Evolutionary conservation across 768 basidiomycete species (phyloP).

Genomic region (Mycena galericulata): DNA sequence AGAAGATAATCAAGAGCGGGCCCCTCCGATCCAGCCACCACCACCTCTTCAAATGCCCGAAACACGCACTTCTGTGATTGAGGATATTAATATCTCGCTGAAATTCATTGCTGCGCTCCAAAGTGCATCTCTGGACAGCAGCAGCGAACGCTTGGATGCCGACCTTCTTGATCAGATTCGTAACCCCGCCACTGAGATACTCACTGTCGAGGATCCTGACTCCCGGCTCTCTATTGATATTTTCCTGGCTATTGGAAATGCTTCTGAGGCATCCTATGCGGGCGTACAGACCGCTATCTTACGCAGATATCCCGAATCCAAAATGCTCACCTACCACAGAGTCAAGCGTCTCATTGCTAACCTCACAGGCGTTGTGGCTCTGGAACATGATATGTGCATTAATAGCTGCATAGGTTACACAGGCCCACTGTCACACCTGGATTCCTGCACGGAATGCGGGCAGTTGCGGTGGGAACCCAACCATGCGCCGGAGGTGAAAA

Average conservation of each 20-base stretch:
- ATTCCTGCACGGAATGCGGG: too few species aligned
- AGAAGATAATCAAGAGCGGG: neutral
- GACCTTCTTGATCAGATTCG: neutral
- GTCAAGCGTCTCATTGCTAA: constrained; percentile 41
- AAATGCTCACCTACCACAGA: constrained; percentile 44
- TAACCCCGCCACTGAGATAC: neutral
- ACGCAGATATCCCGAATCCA: constrained; percentile 38
- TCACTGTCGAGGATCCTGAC: too few species aligned
- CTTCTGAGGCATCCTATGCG: constrained; percentile 47
- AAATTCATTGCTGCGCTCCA: constrained; percentile 32
- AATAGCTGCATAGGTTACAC: constrained; percentile 50
- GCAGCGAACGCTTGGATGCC: neutral
- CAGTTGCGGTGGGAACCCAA: too few species aligned
- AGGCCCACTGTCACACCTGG: too few species aligned
- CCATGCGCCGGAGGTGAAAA: constrained; percentile 39
- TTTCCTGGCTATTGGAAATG: constrained; percentile 41
- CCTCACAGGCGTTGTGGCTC: constrained; percentile 48
- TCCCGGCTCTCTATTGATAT: constrained; percentile 43
- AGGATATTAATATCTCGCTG: constrained; percentile 33
- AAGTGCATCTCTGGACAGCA: neutral
- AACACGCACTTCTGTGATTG: neutral
- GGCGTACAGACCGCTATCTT: constrained; percentile 34
- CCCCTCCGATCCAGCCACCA: neutral
- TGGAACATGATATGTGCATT: constrained; percentile 45
- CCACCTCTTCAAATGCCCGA: neutral